Evolutionary conservation across 2,329 filamentous ascomycete genomes (phyloP), one percentile per base, ranked within the genome.

Genomic region (Grosmannia clavigera): DNA sequence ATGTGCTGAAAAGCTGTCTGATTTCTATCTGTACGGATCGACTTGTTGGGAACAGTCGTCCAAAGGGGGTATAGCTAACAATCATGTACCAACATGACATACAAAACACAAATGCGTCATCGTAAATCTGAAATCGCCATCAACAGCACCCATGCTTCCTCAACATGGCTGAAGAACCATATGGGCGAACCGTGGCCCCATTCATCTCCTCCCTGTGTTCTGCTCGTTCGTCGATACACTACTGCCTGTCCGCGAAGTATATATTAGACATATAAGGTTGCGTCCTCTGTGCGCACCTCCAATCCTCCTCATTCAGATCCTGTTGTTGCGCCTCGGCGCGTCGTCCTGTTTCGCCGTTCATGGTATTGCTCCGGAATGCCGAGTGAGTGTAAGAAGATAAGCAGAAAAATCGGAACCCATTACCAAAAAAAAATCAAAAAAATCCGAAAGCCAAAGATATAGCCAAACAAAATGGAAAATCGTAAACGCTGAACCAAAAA

Each of bases 321-420:
- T 40, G 56, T 25, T 40, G 12, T 43, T 35, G 43, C 56, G 56
- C 56, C 46, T 51, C 29, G 56, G 46, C 29, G 56, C 56, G 31
- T 46, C 56, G 31, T 29, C 56, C 56, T 52, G 40, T 58, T 46
- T 51, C 43, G 56, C 46, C 56, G 29, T 31, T 46, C 56, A 35
- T 58, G 56, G 56, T 51, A 58, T 58, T 51, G 43, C 38, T 19
- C 38, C 43, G 27, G 52, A 50, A 43, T 50, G 52, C 58, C 51
- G 25, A 59, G 56, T 11, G 58, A 59, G 58, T 57, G 58, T 53
- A 38, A 53, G 35, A 52, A 48, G 54, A 40, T 51, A 60, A 55
- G 52, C 35, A 58, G 31, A 55, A 64, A 50, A 58, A 51, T 46
- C 35, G 16, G 38, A 58, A 52, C 60, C 61, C 48, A 22, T 22